Conservation (phyloP, 148 eudicot genomes). For the Chenopodium quinoa region DNA sequence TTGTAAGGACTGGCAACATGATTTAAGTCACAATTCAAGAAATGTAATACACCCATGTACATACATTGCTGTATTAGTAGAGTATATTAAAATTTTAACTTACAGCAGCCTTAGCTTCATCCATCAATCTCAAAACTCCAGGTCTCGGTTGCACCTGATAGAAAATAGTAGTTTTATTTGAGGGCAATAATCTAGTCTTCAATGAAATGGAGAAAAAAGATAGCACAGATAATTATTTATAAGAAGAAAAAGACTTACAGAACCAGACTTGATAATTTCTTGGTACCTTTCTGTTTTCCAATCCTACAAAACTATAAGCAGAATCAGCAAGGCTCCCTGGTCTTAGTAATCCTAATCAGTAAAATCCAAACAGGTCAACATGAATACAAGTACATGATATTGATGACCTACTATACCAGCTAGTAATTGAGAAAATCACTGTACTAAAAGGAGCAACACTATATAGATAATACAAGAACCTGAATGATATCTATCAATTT, state of each 20-base stretch:
- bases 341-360: too few species aligned
- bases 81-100: conserved; percentile 43
- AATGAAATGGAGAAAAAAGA: neutral
- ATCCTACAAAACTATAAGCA: conserved; percentile 52
- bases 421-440: conserved; percentile 1
- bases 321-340: conserved; percentile 10
- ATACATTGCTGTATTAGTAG: neutral
- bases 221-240: too few species aligned
- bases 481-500: conserved; percentile 79
- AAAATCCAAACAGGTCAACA: too few species aligned
- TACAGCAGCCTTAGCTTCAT: conserved; percentile 89
- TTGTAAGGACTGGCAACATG: neutral
- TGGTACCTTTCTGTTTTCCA: conserved; percentile 98
- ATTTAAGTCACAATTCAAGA: neutral
- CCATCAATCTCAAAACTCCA: conserved; percentile 95
- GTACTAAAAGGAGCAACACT: neutral
- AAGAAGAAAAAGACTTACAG: conserved; percentile 49
- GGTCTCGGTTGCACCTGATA: conserved; percentile 92
- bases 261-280: conserved; percentile 93
- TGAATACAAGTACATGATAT: too few species aligned
- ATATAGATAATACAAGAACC: conserved; percentile 37
- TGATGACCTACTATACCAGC: neutral
- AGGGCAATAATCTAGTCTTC: neutral
- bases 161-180: neutral
- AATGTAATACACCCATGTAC: neutral